Base-by-base conservation (phyloP, 2,329 filamentous ascomycete species). In the Scortechinia acanthostroma region DNA sequence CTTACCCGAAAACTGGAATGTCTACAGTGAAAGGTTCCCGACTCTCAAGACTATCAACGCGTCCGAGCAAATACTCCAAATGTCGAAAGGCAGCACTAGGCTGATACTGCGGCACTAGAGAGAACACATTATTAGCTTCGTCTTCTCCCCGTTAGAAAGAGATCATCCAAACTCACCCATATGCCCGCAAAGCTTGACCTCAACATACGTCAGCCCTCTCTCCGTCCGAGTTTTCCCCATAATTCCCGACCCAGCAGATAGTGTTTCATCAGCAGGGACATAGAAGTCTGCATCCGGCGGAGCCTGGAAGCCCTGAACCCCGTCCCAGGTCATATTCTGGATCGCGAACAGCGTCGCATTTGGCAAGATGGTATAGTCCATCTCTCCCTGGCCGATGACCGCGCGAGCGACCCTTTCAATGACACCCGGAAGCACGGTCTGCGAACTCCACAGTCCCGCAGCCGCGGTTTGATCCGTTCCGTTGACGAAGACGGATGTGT, bases 401-500 rank as follows among this genome's bases (percentile, higher is more conserved):
- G n/a, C 25, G n/a, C n/a, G 10, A 10, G 10, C 10, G 10, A n/a
- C n/a, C 25, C 25, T 10, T 10, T 30, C 25, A n/a, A 30, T 30
- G n/a, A 30, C 25, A 30, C 25, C n/a, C 25, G 25, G 25, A 10
- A 30, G 25, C n/a, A n/a, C n/a, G n/a, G n/a, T n/a, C n/a, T n/a
- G n/a, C n/a, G n/a, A n/a, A n/a, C n/a, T n/a, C n/a, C n/a, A n/a
- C n/a, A n/a, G n/a, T n/a, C n/a, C n/a, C n/a, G n/a, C n/a, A n/a
- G n/a, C n/a, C n/a, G n/a, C n/a, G n/a, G n/a, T n/a, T n/a, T n/a
- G n/a, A n/a, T n/a, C n/a, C n/a, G n/a, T n/a, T n/a, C n/a, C 55
- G 46, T 58, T 51, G 20, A 63, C 57, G 52, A 72, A 72, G 22
- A 70, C 64, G 19, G 49, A 46, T 4, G 45, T 42, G 4, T 44